Evolutionary conservation across 805 yeast species (phyloP).

Genomic region (Zygosaccharomyces pseudorouxii): DNA sequence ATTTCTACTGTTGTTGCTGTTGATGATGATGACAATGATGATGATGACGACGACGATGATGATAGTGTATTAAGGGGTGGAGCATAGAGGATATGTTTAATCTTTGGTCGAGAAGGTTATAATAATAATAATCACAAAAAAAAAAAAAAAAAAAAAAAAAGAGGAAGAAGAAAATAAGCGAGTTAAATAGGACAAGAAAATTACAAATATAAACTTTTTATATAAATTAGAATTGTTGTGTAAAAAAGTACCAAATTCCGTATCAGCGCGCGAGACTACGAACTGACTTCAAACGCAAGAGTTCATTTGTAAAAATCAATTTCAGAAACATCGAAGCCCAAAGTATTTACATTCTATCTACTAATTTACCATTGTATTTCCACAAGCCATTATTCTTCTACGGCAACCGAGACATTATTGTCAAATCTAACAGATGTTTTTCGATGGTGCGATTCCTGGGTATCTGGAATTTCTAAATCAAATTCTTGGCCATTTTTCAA

Average conservation of each 20-base stretch:
- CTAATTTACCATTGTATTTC: neutral
- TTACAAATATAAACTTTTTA: neutral
- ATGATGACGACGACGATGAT: no score
- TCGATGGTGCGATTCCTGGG: conserved; percentile 36
- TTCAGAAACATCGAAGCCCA: neutral
- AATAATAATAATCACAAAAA: neutral
- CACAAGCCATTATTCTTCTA: conserved; percentile 26
- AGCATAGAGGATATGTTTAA: no score
- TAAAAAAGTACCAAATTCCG: neutral
- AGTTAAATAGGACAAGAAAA: neutral
- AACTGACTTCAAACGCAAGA: neutral
- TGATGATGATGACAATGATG: no score
- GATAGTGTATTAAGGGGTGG: no score
- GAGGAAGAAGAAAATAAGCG: neutral
- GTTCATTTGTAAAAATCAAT: neutral
- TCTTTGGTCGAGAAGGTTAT: neutral
- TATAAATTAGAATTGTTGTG: conserved; percentile 1
- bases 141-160: neutral
- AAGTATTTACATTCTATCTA: neutral
- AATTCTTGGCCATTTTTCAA: conserved; percentile 43
- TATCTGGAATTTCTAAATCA: conserved; percentile 45
- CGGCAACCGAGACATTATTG: conserved; percentile 53
- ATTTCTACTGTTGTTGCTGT: no score
- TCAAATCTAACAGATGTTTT: conserved; percentile 65
- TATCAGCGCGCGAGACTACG: neutral